Base-by-base conservation (phyloP, 2,329 filamentous ascomycete genomes). In the Penicillium olsonii region DNA sequence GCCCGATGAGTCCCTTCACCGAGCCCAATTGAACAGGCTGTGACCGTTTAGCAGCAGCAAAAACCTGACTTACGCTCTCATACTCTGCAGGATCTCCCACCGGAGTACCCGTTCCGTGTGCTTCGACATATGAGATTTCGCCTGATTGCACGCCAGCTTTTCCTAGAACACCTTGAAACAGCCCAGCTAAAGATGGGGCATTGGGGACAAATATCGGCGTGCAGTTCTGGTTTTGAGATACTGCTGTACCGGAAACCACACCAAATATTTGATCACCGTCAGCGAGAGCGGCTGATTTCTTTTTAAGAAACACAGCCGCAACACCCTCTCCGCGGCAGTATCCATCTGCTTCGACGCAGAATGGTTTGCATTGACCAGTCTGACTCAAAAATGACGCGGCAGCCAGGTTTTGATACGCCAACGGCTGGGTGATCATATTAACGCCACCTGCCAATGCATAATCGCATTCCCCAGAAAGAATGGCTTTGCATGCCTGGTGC, bases 301-400 rank as follows among this genome's bases (percentile, higher is more conserved):
- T 57, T 62, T 81, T 81, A 12, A 82, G 50, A 4, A 79, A 66
- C 2, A 81, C 66, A 18, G 68, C 62, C 0, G 65, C 77, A 24
- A 68, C 64, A 3, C 70, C 78, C 48, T 81, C 79, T 0, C 67
- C 75, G 6, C 79, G 73, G 45, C 76, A 79, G 54, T 80, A 81
- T 1, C 79, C 78, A 57, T 80, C 75, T 0, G 76, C 78, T 1
- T 6, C 10, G 63, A 5, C 70, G 78, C 78, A 75, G 46, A 77
- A 79, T 2, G 75, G 66, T 41, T 76, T 77, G 49, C 77, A 82
- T 11, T 70, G 64, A 0, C 78, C 78, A 2, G 71, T 75, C 0
- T 66, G 65, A 20, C 70, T 76, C 0, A 79, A 56, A 48, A 80
- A 78, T 1, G 62, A 62, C 1, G 66, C 76, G 0, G 54, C 64